phyloP scores from a whole-genome alignment of 352 stramenopile species.

The Pythium insidiosum region DNA sequence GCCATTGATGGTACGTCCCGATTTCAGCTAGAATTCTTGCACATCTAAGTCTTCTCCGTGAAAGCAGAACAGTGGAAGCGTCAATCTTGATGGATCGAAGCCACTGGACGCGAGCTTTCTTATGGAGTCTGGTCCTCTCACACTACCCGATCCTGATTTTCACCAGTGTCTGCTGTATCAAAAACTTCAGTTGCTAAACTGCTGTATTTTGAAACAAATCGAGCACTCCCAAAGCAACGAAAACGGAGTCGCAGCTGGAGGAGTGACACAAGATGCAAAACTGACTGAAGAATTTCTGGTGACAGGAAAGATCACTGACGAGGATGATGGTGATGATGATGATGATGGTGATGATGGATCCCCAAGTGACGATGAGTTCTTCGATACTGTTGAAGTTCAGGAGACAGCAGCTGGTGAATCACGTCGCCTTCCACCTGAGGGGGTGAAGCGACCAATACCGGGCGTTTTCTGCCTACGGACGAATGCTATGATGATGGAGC shows the following conservation, averaged over 20 bases:
- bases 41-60: not conserved
- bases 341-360: conserved; percentile 26
- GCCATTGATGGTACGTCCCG: conserved; percentile 48
- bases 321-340: too few relatives aligned
- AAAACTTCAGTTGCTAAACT: conserved; percentile 76
- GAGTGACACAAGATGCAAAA: too few relatives aligned
- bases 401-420: conserved; percentile 4
- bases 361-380: conserved; percentile 76
- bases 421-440: conserved; percentile 16
- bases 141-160: conserved; percentile 55
- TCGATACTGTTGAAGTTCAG: conserved; percentile 63
- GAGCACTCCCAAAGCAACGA: conserved; percentile 1
- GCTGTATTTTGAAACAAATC: conserved; percentile 49
- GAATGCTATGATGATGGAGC: conserved; percentile 44
- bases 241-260: not conserved
- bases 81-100: not conserved
- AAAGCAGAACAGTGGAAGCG: not conserved
- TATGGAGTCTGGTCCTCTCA: conserved; percentile 32
- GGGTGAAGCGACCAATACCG: conserved; percentile 22
- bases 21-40: not conserved
- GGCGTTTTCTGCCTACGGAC: conserved; percentile 35
- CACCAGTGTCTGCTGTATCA: conserved; percentile 71
- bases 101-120: conserved; percentile 48
- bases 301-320: too few relatives aligned
- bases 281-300: too few relatives aligned